phyloP scores from a whole-genome alignment of 192 early-diverging fungal genomes.

The Kappamyces sp. region DNA sequence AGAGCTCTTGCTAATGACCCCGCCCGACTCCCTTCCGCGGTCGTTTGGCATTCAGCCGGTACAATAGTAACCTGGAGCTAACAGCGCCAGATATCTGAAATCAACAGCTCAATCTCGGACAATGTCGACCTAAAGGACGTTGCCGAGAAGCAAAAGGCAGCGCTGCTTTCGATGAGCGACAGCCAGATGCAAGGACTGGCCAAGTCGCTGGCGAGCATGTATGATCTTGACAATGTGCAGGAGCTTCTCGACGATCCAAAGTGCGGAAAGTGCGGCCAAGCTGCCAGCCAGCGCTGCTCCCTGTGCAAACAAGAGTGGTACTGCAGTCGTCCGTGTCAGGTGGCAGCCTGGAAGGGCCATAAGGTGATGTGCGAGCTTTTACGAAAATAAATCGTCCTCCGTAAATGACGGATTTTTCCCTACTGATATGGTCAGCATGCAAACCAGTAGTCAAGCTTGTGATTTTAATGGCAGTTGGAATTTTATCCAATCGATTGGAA shows the following conservation, averaged over 20 bases:
- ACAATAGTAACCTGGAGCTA: not conserved
- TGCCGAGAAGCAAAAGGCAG: slow-evolving; percentile 13
- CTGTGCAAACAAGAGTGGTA: slow-evolving; percentile 51
- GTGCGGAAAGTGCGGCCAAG: slow-evolving; percentile 34
- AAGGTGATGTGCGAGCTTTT: slow-evolving; percentile 30
- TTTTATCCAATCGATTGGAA: too few relatives aligned
- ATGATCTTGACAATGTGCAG: slow-evolving; percentile 33
- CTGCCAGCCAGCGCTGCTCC: slow-evolving; percentile 42
- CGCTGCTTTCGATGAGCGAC: not conserved
- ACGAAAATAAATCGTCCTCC: too few relatives aligned
- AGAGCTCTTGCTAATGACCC: slow-evolving; percentile 35
- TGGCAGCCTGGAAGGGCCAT: slow-evolving; percentile 29
- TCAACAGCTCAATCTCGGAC: not conserved
- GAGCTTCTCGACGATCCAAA: slow-evolving; percentile 38
- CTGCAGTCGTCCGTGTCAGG: slow-evolving; percentile 35
- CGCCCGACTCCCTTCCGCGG: slow-evolving; percentile 10
- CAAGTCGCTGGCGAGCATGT: slow-evolving; percentile 26
- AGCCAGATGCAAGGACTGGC: not conserved
- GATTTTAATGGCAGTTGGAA: too few relatives aligned
- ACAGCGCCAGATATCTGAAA: slow-evolving; percentile 2
- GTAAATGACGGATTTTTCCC: too few relatives aligned
- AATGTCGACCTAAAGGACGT: not conserved
- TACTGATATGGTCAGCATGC: too few relatives aligned
- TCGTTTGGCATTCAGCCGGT: slow-evolving; percentile 29
- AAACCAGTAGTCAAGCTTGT: too few relatives aligned